Base-by-base conservation (phyloP, 1,139 yeast species). In the Ogataea hybrid region DNA sequence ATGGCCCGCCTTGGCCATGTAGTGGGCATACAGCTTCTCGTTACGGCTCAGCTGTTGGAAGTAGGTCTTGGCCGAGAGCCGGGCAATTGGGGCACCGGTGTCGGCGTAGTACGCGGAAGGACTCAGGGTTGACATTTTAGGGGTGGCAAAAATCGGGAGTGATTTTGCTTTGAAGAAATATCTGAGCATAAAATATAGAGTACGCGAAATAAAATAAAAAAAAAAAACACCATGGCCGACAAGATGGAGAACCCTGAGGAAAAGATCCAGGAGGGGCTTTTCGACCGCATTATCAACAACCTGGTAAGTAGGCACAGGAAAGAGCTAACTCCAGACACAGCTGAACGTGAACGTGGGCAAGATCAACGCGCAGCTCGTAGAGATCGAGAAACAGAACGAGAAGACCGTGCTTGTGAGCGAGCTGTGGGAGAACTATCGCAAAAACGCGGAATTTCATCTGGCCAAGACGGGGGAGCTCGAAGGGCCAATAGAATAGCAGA, bases 231-330 rank as follows among this genome's bases (percentile, higher is more conserved):
- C 11, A 44, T 41, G 44, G 20, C 46, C 21, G 46, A 48, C 25
- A 42, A 37, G 32, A 84, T 86, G 95, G 92, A 86, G 65, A 88
- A 88, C 56, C 97, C 96, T 3, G 94, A 88, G 58, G 95, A 86
- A 56, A 87, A 84, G 58, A 86, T 80, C 7, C 96, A 89, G 57
- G 83, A 79, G 49, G 89, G 89, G 14, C 69, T 88, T 32, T 70
- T 86, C 45, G 76, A 88, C 18, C 77, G 96, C 50, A 85, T 88
- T 28, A 80, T 85, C 43, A 79, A 77, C 59, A 86, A 86, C 53
- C 79, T 86, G 63, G 88, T 79, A 70, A 33, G 85, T 74, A 10
- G 20, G 21, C 22, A 12, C n/a, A 9, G 25, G 12, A 25, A 9
- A 8, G 21, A 21, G 8, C 17, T 36, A 29, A 37, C 40, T 14